These are phyloP conservation scores for Flaveria robusta DNA, from an alignment of 129 eudicot genomes.

Conservation along the genomic window DNA sequence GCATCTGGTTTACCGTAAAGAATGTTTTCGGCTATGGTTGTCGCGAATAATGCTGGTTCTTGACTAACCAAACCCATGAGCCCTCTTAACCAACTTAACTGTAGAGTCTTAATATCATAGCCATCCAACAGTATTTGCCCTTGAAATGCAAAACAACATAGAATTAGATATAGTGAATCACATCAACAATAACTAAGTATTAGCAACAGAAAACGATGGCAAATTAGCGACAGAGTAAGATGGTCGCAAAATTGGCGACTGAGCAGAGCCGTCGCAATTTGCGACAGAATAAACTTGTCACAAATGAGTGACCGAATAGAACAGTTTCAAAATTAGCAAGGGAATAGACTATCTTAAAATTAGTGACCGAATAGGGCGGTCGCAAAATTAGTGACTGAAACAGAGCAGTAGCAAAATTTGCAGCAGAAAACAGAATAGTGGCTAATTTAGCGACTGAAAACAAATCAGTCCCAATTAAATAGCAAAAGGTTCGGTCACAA, in stretches of 20 bases:
- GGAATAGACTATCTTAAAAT: too few relatives aligned
- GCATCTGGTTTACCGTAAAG: constrained; percentile 66
- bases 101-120: constrained; percentile 50
- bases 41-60: constrained; percentile 83
- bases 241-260: neutral
- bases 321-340: too few relatives aligned
- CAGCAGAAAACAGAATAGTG: too few relatives aligned
- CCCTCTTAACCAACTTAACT: constrained; percentile 72
- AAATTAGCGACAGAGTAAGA: neutral
- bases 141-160: constrained; percentile 13
- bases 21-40: constrained; percentile 76
- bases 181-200: neutral
- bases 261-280: neutral
- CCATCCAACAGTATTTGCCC: constrained; percentile 73
- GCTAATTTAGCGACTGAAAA: too few relatives aligned
- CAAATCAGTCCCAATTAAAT: neutral
- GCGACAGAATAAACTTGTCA: neutral
- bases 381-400: neutral
- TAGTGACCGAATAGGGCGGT: too few relatives aligned
- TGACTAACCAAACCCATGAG: constrained; percentile 89
- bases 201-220: too few relatives aligned
- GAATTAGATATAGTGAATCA: neutral
- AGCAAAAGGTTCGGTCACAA: neutral
- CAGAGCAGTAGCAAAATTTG: neutral
- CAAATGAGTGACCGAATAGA: neutral